These are phyloP conservation scores for Blastomyces gilchristii DNA, from an alignment of 2,329 filamentous ascomycete species.

Conservation along the genomic window DNA sequence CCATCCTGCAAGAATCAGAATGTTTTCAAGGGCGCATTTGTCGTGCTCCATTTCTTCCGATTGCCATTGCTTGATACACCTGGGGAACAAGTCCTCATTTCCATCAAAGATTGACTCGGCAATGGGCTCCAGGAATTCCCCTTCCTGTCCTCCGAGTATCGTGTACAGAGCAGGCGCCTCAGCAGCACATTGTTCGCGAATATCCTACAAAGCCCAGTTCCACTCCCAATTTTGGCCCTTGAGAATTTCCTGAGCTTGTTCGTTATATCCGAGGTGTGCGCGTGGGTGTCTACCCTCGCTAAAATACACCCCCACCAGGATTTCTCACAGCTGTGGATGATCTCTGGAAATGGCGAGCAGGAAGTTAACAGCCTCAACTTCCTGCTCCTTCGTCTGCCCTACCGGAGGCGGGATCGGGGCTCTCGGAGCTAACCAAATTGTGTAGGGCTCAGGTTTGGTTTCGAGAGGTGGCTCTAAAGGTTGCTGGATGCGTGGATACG, in stretches of 20 bases:
- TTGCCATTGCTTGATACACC: constrained; percentile 10
- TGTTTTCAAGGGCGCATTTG: constrained; percentile 7
- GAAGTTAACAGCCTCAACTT: not conserved
- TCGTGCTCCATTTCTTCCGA: constrained; percentile 5
- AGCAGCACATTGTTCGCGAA: constrained; percentile 6
- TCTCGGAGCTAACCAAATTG: not conserved
- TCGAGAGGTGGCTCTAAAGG: not conserved
- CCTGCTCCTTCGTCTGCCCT: constrained; percentile 5
- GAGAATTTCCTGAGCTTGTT: not conserved
- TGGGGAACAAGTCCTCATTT: constrained; percentile 12
- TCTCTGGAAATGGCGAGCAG: constrained; percentile 6
- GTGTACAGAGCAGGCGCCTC: constrained; percentile 4
- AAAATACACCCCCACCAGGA: constrained; percentile 9
- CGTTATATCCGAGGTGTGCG: constrained; percentile 2
- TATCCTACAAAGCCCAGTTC: constrained; percentile 9
- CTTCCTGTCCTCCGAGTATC: constrained; percentile 7
- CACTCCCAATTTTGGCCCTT: constrained; percentile 6
- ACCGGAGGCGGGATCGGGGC: constrained; percentile 3
- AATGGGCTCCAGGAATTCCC: constrained; percentile 8
- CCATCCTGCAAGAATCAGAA: constrained; percentile 11
- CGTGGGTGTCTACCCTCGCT: constrained; percentile 8
- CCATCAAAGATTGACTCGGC: constrained; percentile 9
- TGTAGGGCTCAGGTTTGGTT: not conserved
- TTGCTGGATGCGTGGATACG: not conserved
- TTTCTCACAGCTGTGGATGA: constrained; percentile 7